phyloP scores from a whole-genome alignment of 257 asterid species.

The Salvia miltiorrhiza region DNA sequence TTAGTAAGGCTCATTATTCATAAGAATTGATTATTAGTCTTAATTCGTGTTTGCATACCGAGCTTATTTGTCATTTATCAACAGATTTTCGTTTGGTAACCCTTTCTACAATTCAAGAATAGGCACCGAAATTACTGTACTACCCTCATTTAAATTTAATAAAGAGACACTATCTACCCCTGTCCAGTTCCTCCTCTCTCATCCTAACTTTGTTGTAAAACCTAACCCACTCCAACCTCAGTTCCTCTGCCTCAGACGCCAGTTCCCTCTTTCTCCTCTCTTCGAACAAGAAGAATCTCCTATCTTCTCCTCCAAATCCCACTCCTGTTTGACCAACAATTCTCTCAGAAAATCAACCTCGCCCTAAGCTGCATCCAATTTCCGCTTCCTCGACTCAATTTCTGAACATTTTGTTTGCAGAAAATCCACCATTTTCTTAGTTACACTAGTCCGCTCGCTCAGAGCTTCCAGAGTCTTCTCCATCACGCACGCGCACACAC shows the following conservation, averaged over 20 bases:
- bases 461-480: constrained; percentile 12
- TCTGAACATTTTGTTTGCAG: not conserved
- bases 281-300: constrained; percentile 1
- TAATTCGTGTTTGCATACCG: too few species aligned
- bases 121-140: too few species aligned
- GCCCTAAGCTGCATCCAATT: constrained; percentile 5
- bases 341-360: constrained; percentile 9
- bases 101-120: too few species aligned
- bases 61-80: too few species aligned
- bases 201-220: constrained; percentile 1
- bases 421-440: constrained; percentile 15
- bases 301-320: constrained; percentile 19
- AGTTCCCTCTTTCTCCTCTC: constrained; percentile 25
- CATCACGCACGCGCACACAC: not conserved
- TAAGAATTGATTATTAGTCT: too few species aligned
- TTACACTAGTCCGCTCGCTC: constrained; percentile 13
- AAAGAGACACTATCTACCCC: too few species aligned
- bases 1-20: too few species aligned
- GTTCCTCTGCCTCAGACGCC: constrained; percentile 10
- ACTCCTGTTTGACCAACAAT: constrained; percentile 12
- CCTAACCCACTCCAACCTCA: constrained; percentile 11
- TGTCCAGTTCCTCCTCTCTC: constrained; percentile 16
- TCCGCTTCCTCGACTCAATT: constrained; percentile 14
- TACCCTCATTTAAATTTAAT: too few species aligned
- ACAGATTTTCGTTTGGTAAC: too few species aligned